Percentiles rank a stretch among this genome's conserved stretches.
These are phyloP conservation scores for Claviceps capensis DNA, from an alignment of 2,329 filamentous ascomycete genomes.

Conservation along the genomic window DNA sequence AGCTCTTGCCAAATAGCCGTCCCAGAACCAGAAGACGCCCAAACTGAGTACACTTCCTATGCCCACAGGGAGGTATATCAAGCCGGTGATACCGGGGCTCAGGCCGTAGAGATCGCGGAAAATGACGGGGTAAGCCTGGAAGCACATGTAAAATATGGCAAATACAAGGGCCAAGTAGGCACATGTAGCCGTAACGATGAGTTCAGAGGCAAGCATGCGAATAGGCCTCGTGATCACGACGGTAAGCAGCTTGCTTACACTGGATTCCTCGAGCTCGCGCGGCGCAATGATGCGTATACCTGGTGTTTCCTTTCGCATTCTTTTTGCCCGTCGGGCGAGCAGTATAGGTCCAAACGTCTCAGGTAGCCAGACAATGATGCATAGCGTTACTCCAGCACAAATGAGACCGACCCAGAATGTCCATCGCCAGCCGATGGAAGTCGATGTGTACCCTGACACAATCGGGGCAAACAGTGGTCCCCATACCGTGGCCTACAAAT, in stretches of 20 bases:
- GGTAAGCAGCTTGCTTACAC: slow-evolving; percentile 43
- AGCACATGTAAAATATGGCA: slow-evolving; percentile 55
- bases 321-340: slow-evolving; percentile 41
- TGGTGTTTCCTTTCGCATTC: slow-evolving; percentile 41
- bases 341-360: slow-evolving; percentile 50
- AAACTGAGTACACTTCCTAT: slow-evolving; percentile 46
- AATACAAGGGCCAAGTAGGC: slow-evolving; percentile 60
- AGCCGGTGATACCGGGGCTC: slow-evolving; percentile 47
- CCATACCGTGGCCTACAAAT: slow-evolving; percentile 40
- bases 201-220: slow-evolving; percentile 58
- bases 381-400: slow-evolving; percentile 47
- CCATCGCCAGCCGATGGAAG: slow-evolving; percentile 53
- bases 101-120: slow-evolving; percentile 52
- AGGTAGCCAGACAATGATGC: slow-evolving; percentile 46
- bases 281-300: slow-evolving; percentile 40
- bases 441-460: slow-evolving; percentile 46
- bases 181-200: slow-evolving; percentile 58
- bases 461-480: slow-evolving; percentile 54
- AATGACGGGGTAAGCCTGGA: slow-evolving; percentile 61
- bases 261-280: slow-evolving; percentile 47
- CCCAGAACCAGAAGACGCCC: slow-evolving; percentile 51
- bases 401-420: slow-evolving; percentile 58
- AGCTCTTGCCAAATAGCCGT: slow-evolving; percentile 42
- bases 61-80: slow-evolving; percentile 57
- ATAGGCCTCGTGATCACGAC: slow-evolving; percentile 58